Conservation (phyloP, 2,329 filamentous ascomycete genomes). For the Chaetomiaceae sp. region DNA sequence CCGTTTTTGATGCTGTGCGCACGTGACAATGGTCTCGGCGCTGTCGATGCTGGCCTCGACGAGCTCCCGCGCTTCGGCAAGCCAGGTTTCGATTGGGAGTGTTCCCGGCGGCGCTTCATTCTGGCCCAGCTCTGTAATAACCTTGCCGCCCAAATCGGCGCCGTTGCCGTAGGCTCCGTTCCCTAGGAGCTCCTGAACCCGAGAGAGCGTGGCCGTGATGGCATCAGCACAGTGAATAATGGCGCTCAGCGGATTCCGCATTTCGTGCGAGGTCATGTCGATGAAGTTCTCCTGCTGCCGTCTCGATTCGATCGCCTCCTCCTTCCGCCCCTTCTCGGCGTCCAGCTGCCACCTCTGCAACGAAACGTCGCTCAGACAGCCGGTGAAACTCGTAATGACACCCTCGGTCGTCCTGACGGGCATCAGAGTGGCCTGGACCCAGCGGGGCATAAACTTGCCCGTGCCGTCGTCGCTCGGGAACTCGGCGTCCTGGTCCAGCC, state of each 20-base stretch:
- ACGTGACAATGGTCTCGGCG: conserved; percentile 71
- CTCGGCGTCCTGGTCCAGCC: too few relatives aligned
- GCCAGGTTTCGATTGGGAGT: conserved; percentile 24
- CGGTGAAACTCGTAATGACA: conserved; percentile 43
- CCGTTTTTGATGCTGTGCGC: conserved; percentile 73
- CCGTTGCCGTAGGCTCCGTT: conserved; percentile 22
- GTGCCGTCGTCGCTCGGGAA: too few relatives aligned
- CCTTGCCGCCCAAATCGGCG: neutral
- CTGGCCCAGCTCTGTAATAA: conserved; percentile 15
- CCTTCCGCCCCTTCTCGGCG: conserved; percentile 44
- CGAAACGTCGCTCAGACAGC: conserved; percentile 46
- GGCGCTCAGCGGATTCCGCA: conserved; percentile 68
- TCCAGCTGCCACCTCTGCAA: conserved; percentile 48
- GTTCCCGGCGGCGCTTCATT: conserved; percentile 17
- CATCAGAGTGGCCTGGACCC: conserved; percentile 47
- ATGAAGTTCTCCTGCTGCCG: conserved; percentile 77
- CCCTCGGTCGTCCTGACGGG: conserved; percentile 45
- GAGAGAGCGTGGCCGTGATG: conserved; percentile 50
- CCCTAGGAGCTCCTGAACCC: conserved; percentile 38
- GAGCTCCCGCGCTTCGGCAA: conserved; percentile 38
- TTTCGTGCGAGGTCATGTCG: conserved; percentile 68
- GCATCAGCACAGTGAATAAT: conserved; percentile 72
- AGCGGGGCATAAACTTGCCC: conserved; percentile 41
- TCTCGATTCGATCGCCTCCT: conserved; percentile 54
- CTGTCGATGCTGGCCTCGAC: conserved; percentile 63